Evolutionary conservation across 306 rosid species (phyloP).

Genomic region (Astragalus membranaceus): DNA sequence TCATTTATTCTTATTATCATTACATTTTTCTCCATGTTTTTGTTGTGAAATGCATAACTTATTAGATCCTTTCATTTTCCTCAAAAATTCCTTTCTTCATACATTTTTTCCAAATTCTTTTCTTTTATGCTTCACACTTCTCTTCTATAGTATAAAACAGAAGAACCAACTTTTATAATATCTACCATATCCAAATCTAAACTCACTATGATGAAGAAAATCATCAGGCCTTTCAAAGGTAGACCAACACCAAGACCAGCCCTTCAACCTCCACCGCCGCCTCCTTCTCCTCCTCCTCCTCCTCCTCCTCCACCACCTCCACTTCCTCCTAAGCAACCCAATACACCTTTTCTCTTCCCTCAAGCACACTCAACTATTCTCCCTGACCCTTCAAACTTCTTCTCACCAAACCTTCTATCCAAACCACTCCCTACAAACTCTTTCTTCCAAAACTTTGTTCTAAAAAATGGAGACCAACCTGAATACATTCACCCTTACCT

Average conservation of each 20-base stretch:
- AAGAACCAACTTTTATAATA: not conserved
- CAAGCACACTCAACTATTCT: slow-evolving; percentile 50
- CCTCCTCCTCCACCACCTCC: not conserved
- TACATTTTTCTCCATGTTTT: not conserved
- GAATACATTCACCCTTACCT: slow-evolving; percentile 87
- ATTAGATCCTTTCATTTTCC: slow-evolving; percentile 37
- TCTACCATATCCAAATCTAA: not conserved
- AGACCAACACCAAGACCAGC: not conserved
- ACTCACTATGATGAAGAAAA: slow-evolving; percentile 36
- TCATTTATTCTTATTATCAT: not conserved
- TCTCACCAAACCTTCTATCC: slow-evolving; percentile 50
- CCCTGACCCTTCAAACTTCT: slow-evolving; percentile 85
- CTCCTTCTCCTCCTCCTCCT: not conserved
- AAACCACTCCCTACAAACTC: slow-evolving; percentile 83
- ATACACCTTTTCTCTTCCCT: slow-evolving; percentile 59
- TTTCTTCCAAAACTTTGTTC: slow-evolving; percentile 79
- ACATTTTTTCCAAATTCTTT: not conserved
- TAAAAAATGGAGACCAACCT: slow-evolving; percentile 71
- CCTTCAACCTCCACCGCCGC: not conserved
- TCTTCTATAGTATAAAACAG: not conserved
- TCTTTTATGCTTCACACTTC: not conserved
- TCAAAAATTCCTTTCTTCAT: slow-evolving; percentile 25
- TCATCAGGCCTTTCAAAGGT: not conserved
- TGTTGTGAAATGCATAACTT: not conserved
- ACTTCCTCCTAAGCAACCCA: not conserved